Percentiles rank a stretch among this genome's conserved stretches.
Conservation (phyloP, 495 filamentous ascomycete genomes). For the Lasiosphaeria miniovina region DNA sequence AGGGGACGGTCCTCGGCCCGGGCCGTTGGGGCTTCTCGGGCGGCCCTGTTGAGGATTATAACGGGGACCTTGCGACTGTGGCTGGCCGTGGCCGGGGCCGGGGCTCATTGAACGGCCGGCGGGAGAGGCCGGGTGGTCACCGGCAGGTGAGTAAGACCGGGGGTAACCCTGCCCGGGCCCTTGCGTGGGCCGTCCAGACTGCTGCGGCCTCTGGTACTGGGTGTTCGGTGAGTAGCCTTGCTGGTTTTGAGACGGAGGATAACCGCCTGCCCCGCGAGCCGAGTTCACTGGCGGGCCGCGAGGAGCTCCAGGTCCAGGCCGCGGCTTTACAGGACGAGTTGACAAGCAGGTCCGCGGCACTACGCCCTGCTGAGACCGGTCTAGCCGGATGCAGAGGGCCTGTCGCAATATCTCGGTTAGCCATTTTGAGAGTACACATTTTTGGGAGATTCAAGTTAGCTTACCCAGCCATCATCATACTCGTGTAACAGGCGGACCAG, state of each 20-base stretch:
- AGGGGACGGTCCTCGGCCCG: conserved; percentile 47
- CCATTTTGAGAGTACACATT: conserved; percentile 1
- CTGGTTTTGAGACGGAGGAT: conserved; percentile 12
- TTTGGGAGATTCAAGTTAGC: conserved; percentile 24
- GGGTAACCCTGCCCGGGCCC: background rate
- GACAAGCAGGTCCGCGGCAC: conserved; percentile 92
- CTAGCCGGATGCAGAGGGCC: conserved; percentile 88
- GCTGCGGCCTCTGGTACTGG: background rate
- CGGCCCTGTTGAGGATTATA: conserved; percentile 16
- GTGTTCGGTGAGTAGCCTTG: conserved; percentile 15
- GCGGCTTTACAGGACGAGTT: conserved; percentile 82
- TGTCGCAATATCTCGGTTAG: conserved; percentile 45
- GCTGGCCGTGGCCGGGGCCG: background rate
- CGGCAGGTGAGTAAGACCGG: conserved; percentile 20
- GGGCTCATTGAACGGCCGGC: conserved; percentile 15
- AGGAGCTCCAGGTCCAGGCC: conserved; percentile 11
- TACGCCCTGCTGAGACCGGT: conserved; percentile 88
- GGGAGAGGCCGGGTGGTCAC: conserved; percentile 12
- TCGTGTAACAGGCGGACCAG: conserved; percentile 88
- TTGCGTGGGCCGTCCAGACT: background rate
- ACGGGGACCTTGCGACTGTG: conserved; percentile 34
- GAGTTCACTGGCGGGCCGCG: conserved; percentile 28
- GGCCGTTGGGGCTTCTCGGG: conserved; percentile 32
- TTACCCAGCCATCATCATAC: conserved; percentile 98
- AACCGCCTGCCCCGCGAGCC: conserved; percentile 6